Evolutionary conservation across 1,284 basidiomycete genomes (phyloP), one percentile per base, ranked within the genome.

Genomic region (Phaffia rhodozyma): DNA sequence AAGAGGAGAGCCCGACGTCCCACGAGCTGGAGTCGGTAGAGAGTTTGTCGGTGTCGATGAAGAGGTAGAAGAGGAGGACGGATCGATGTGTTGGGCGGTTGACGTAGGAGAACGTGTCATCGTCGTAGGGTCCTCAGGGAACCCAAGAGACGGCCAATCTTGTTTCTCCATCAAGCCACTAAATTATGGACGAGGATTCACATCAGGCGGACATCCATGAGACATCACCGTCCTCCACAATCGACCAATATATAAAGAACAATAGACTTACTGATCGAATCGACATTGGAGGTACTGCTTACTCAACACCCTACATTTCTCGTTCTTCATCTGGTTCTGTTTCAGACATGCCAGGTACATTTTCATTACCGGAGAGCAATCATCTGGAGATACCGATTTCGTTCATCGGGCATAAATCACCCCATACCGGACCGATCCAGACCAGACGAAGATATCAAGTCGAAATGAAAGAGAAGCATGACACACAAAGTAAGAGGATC

Each of bases 111-210:
- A 11, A 11, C 38, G 38, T 16, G 38, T 43, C 38, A 43, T 43
- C 38, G 38, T 43, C 13, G 38, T 43, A 43, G 38, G 43, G 34
- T 56, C 53, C 25, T 67, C 66, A 6, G 63, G 60, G 56, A 58
- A 66, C 6, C 64, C 64, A 23, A 65, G 55, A n/a, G 58, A 55
- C 1, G 51, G 54, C 63, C 63, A 66, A 13, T 61, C 60, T 1
- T 60, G 29, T 38, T 66, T 66, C 32, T 66, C 64, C 64, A 66
- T 66, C 13, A 66, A 53, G 21, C 60, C 64, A 29, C 64, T 66
- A 32, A 1, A 49, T 29, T 34, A 49, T 1, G 43, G 6, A 32
- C 23, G 25, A 30, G 20, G 25, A 25, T n/a, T 34, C 5, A 49
- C 9, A 30, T 51, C 20, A 11, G 32, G 2, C 1, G 52, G 11